Base-by-base conservation (phyloP, 192 early-diverging fungal genomes). In the Mortierella antarctica region DNA sequence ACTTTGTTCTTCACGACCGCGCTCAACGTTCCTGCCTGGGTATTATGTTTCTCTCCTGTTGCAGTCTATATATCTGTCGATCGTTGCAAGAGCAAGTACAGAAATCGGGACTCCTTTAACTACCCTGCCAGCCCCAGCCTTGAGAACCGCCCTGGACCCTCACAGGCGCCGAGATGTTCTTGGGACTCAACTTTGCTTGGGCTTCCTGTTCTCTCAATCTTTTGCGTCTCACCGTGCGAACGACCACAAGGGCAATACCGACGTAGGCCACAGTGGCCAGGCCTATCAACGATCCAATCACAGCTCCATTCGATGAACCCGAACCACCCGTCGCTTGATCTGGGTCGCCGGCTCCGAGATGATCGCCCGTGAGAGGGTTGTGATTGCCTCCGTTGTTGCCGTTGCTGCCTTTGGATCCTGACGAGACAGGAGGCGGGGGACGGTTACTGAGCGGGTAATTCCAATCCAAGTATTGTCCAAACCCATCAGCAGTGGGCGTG, bases 391-490 rank as follows among this genome's bases (percentile, higher is more conserved):
- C 62, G 3, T 18, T 15, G 14, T 11, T 6, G 1, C 51, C 63
- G 1, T 20, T 45, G 4, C 54, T 44, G 15, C 45, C 13, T 6
- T 31, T 31, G 31, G 31, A 31, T 31, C 31, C 31, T 31, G 31
- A 31, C 31, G 31, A 31, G 31, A 31, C 31, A 31, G 21, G 39
- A 15, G 41, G 10, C 17, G 77, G 77, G 0, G 77, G 77, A 4
- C 39, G 45, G 17, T 39, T 55, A 20, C 70, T 67, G 14, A 80
- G 44, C 5, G 70, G 70, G 21, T 42, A 80, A 0, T 18, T 51
- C 17, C 58, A 44, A 40, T 80, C 77, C 18, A 80, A 6, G 44
- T 52, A 80, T 54, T 80, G 77, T 51, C 77, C 77, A 72, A 80
- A 80, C 4, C 41, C 44, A 23, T 66, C 54, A 5, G 45, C 17